A percentile compares a stretch with the other conserved stretches of the same genome.
Conservation (phyloP, 2,329 filamentous ascomycete species). For the Aspergillus sp. region DNA sequence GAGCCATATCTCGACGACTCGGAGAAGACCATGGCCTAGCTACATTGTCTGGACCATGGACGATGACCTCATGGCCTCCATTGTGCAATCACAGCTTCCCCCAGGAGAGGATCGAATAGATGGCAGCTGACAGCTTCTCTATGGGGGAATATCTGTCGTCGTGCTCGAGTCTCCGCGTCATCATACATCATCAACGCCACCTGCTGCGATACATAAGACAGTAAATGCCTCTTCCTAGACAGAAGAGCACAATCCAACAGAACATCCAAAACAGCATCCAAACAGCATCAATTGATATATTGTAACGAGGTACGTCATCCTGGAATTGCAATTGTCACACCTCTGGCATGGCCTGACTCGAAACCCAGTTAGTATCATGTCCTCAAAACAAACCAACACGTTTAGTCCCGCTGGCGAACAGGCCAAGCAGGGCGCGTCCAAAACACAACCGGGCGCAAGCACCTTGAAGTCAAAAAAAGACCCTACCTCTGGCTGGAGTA, state of each 20-base stretch:
- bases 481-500: conserved; percentile 21
- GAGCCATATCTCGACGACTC: neutral
- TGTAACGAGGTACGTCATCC: neutral
- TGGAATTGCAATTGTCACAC: too few relatives aligned
- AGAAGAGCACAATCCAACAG: neutral
- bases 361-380: conserved; percentile 20
- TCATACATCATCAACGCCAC: conserved; percentile 32
- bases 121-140: neutral
- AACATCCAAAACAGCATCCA: too few relatives aligned
- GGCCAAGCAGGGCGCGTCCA: conserved; percentile 10
- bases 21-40: neutral
- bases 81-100: neutral
- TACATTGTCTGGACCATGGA: neutral
- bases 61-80: neutral
- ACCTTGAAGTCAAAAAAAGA: conserved; percentile 9
- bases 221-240: neutral
- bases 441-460: conserved; percentile 6
- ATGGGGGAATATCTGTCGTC: neutral
- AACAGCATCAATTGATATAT: neutral
- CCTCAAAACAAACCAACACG: conserved; percentile 27
- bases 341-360: neutral
- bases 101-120: neutral
- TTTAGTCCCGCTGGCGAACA: conserved; percentile 15
- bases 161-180: conserved; percentile 28
- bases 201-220: neutral